These are phyloP conservation scores for Glutinoglossum americanum DNA, from an alignment of 495 filamentous ascomycete species.

Conservation along the genomic window DNA sequence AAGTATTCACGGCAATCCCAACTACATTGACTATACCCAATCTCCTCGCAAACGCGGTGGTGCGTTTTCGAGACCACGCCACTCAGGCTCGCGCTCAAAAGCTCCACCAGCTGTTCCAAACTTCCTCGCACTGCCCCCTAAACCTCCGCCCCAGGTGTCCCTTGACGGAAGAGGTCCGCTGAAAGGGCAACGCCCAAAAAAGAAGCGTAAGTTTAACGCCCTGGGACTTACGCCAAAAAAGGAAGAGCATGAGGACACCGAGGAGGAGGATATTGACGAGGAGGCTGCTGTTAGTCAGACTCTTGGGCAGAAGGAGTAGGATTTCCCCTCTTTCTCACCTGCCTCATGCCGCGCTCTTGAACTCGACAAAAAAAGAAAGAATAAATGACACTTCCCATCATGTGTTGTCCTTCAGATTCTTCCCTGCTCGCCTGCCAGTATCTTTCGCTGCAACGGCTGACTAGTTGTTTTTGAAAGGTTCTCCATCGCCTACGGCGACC, in stretches of 20 bases:
- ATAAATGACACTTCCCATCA: neutral
- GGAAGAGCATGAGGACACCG: constrained; percentile 51
- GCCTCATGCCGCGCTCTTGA: neutral
- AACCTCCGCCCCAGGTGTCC: constrained; percentile 34
- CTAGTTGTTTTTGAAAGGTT: constrained; percentile 2
- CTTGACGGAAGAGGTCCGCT: constrained; percentile 12
- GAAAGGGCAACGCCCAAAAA: constrained; percentile 39
- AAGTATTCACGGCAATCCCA: neutral
- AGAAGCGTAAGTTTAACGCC: constrained; percentile 56
- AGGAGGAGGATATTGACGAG: constrained; percentile 54
- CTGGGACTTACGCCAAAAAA: constrained; percentile 58
- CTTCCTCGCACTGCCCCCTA: constrained; percentile 33
- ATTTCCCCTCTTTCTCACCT: neutral
- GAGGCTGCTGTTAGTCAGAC: constrained; percentile 23
- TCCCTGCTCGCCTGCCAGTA: neutral
- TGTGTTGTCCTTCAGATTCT: neutral
- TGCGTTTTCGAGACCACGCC: neutral
- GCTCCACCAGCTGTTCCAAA: constrained; percentile 39
- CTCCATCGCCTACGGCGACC: constrained; percentile 16
- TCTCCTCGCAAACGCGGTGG: neutral
- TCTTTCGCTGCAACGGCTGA: neutral
- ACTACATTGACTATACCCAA: neutral
- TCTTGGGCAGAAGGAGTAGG: constrained; percentile 4
- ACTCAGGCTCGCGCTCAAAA: constrained; percentile 13
- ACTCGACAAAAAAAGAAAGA: neutral